A percentile compares a stretch with the other conserved stretches of the same genome.
Evolutionary conservation across 129 eudicot species (phyloP).

Genomic region (Pittosporum tobira): DNA sequence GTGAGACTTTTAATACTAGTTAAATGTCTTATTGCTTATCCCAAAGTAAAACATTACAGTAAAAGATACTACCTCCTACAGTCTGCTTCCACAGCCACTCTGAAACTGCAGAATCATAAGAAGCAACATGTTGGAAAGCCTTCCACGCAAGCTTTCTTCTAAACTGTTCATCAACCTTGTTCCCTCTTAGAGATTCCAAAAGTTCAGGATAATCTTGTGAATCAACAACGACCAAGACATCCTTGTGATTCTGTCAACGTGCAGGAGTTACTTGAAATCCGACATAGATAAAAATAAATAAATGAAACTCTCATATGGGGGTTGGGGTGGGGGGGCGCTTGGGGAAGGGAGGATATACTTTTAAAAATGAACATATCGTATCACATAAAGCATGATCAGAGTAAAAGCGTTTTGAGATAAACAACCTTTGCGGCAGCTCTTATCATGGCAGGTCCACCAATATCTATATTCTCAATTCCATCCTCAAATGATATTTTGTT

Average conservation of each 20-base stretch:
- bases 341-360: no score
- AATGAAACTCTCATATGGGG: not conserved
- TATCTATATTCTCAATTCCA: conserved; percentile 95
- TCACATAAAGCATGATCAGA: no score
- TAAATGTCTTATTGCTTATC: not conserved
- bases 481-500: conserved; percentile 63
- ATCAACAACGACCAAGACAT: conserved; percentile 94
- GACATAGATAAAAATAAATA: not conserved
- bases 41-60: not conserved
- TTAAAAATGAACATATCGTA: no score
- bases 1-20: no score
- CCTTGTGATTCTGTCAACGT: conserved; percentile 74
- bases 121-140: conserved; percentile 88
- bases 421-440: conserved; percentile 97
- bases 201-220: conserved; percentile 71
- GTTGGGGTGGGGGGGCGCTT: no score
- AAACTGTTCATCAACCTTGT: conserved; percentile 54
- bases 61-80: conserved; percentile 41
- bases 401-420: not conserved
- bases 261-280: not conserved
- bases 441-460: conserved; percentile 98
- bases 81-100: conserved; percentile 98
- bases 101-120: conserved; percentile 97
- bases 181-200: conserved; percentile 51
- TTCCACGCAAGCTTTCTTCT: conserved; percentile 86